phyloP scores from a whole-genome alignment of 345 rosid species.

The Toxicodendron radicans region DNA sequence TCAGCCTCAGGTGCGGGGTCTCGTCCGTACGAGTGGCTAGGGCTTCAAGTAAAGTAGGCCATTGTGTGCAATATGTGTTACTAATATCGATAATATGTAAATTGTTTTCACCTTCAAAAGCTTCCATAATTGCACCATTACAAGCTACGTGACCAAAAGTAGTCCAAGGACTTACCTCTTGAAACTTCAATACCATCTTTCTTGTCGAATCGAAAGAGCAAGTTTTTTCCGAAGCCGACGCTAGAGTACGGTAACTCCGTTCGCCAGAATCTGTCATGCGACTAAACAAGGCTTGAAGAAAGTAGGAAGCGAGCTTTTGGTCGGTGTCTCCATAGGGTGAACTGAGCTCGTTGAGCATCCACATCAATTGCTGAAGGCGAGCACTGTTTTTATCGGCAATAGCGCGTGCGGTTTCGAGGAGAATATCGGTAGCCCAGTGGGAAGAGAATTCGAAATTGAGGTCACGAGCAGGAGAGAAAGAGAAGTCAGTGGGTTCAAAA shows the following conservation, averaged over 20 bases:
- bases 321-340: conserved; percentile 93
- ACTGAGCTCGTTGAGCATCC: conserved; percentile 87
- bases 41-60: conserved; percentile 98
- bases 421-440: conserved; percentile 72
- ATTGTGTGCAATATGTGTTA: conserved; percentile 91
- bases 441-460: conserved; percentile 65
- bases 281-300: conserved; percentile 85
- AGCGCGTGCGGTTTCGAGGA: conserved; percentile 74
- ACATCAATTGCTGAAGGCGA: conserved; percentile 77
- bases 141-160: conserved; percentile 97
- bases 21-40: conserved; percentile 93
- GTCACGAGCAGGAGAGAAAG: conserved; percentile 48
- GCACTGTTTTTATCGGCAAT: conserved; percentile 55
- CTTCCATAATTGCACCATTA: conserved; percentile 92
- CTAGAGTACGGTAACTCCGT: conserved; percentile 57
- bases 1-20: conserved; percentile 77
- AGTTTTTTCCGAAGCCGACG: conserved; percentile 65
- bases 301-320: conserved; percentile 78
- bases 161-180: conserved; percentile 96
- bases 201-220: conserved; percentile 82
- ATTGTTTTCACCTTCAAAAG: conserved; percentile 75
- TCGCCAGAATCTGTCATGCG: conserved; percentile 84
- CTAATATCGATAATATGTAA: conserved; percentile 87
- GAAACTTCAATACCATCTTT: conserved; percentile 77
- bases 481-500: conserved; percentile 44